Conservation (phyloP, 2,329 filamentous ascomycete genomes). For the Cercospora sp. region DNA sequence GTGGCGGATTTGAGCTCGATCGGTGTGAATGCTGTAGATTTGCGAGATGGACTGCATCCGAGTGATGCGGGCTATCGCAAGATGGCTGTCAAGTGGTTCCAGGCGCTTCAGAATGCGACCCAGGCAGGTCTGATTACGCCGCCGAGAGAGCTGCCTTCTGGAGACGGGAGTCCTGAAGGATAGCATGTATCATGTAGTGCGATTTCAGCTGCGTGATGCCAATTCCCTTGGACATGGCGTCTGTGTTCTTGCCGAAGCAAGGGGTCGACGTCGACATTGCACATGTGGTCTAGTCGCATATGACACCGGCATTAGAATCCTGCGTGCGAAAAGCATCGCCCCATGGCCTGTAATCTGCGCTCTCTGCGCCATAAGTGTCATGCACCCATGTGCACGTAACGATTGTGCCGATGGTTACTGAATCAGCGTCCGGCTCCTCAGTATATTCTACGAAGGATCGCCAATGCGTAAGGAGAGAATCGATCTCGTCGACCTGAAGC, state of each 20-base stretch:
- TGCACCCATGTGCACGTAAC: too few species aligned
- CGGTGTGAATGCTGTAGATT: conserved; percentile 6
- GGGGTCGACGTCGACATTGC: neutral
- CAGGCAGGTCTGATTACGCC: conserved; percentile 12
- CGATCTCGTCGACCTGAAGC: too few species aligned
- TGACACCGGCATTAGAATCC: too few species aligned
- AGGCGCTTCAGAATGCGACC: conserved; percentile 13
- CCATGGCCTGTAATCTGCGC: too few species aligned
- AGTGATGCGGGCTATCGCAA: conserved; percentile 18
- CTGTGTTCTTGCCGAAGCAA: neutral
- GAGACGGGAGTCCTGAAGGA: neutral
- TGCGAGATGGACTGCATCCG: conserved; percentile 19
- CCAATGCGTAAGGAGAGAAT: too few species aligned
- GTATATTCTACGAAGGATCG: too few species aligned
- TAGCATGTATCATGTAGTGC: neutral
- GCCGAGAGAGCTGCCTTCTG: neutral
- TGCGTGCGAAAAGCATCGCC: too few species aligned
- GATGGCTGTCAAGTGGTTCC: conserved; percentile 17
- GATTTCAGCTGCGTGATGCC: neutral
- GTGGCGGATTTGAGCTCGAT: conserved; percentile 18
- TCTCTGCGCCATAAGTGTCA: too few species aligned
- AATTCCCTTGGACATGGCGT: too few species aligned
- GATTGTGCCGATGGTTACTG: too few species aligned
- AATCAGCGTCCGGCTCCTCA: too few species aligned
- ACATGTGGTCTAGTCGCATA: neutral